Evolutionary conservation across 2,329 filamentous ascomycete genomes (phyloP).

Genomic region (Talaromyces sp.): DNA sequence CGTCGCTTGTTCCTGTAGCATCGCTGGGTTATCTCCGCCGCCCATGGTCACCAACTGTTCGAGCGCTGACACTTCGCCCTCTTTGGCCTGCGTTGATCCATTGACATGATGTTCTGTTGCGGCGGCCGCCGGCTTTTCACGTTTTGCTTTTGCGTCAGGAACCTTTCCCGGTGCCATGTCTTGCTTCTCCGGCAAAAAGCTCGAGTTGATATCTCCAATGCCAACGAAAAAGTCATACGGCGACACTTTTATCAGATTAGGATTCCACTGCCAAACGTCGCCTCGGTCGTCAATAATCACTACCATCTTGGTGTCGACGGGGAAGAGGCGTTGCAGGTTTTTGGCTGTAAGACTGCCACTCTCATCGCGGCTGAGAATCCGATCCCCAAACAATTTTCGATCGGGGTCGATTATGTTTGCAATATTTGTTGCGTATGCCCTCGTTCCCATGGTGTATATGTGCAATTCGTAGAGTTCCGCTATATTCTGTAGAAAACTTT

Average conservation of each 20-base stretch:
- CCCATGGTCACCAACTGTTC: slow-evolving; percentile 74
- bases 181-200: slow-evolving; percentile 78
- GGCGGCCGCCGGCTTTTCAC: slow-evolving; percentile 15
- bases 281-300: slow-evolving; percentile 97
- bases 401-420: slow-evolving; percentile 89
- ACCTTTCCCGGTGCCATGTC: slow-evolving; percentile 37
- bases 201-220: slow-evolving; percentile 97
- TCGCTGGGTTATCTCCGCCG: slow-evolving; percentile 59
- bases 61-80: slow-evolving; percentile 49
- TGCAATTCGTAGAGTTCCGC: slow-evolving; percentile 86
- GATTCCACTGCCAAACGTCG: slow-evolving; percentile 91
- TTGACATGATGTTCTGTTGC: slow-evolving; percentile 25
- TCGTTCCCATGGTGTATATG: slow-evolving; percentile 98
- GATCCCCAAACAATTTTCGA: slow-evolving; percentile 82
- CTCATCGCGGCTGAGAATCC: slow-evolving; percentile 93
- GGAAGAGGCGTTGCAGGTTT: slow-evolving; percentile 83
- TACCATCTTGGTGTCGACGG: slow-evolving; percentile 97
- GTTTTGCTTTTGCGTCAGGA: slow-evolving; percentile 16
- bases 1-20: slow-evolving; percentile 68
- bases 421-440: slow-evolving; percentile 90
- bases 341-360: slow-evolving; percentile 91
- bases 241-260: slow-evolving; percentile 88
- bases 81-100: slow-evolving; percentile 22
- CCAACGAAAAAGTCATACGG: slow-evolving; percentile 98
- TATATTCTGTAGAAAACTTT: slow-evolving; percentile 71